A percentile compares a stretch with the other conserved stretches of the same genome.
Evolutionary conservation across 1,284 basidiomycete genomes (phyloP).

Genomic region (Puccinia polysora): DNA sequence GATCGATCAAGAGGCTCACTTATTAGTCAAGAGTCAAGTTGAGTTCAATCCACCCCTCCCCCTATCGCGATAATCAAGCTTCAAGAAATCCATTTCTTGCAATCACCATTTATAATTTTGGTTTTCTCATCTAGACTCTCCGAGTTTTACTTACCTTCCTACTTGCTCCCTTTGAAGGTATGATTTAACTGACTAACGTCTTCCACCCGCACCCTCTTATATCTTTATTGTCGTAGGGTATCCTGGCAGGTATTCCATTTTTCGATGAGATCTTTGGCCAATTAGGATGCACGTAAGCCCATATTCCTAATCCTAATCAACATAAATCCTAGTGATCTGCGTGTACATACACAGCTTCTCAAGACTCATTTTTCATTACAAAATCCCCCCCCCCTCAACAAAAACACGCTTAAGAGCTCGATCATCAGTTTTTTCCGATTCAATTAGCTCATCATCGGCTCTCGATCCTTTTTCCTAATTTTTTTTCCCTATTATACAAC

Average conservation of each 20-base stretch:
- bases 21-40: conserved; percentile 71
- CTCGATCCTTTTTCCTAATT: not conserved
- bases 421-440: not conserved
- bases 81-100: not conserved
- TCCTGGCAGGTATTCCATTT: conserved; percentile 92
- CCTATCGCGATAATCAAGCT: not conserved
- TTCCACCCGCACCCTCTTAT: not conserved
- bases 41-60: not conserved
- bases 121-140: too few species aligned
- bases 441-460: not conserved
- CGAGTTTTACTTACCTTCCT: conserved; percentile 51
- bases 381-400: too few species aligned
- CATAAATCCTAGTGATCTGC: too few species aligned
- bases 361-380: too few species aligned
- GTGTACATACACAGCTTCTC: too few species aligned
- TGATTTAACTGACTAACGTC: too few species aligned
- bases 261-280: conserved; percentile 88
- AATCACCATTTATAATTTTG: not conserved
- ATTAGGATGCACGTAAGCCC: conserved; percentile 77
- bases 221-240: conserved; percentile 60
- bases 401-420: not conserved
- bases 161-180: too few species aligned
- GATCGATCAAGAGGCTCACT: conserved; percentile 73
- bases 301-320: too few species aligned
- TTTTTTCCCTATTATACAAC: not conserved